phyloP scores from a whole-genome alignment of 2,329 filamentous ascomycete genomes.

The Thielaviopsis ethacetica region DNA sequence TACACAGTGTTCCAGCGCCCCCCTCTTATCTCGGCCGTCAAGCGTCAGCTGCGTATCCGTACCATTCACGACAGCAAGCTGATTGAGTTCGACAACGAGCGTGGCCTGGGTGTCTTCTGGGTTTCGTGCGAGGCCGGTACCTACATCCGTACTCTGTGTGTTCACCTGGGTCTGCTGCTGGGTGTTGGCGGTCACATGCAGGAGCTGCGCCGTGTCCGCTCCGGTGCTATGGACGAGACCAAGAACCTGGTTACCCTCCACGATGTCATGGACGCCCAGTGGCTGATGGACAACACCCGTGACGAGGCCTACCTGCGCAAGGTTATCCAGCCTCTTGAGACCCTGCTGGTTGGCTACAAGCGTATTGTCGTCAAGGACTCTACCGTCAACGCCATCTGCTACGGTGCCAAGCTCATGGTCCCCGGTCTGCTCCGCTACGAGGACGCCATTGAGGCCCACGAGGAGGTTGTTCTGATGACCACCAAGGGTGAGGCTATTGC shows the following conservation, averaged over 20 bases:
- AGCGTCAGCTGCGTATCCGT: slow-evolving; percentile 94
- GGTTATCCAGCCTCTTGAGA: slow-evolving; percentile 87
- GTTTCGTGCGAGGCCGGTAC: slow-evolving; percentile 94
- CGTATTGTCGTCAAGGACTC: slow-evolving; percentile 83
- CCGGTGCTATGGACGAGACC: slow-evolving; percentile 86
- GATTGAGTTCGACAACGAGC: slow-evolving; percentile 95
- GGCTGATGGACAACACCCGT: slow-evolving; percentile 85
- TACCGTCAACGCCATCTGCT: slow-evolving; percentile 86
- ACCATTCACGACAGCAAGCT: slow-evolving; percentile 97
- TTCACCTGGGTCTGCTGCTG: slow-evolving; percentile 62
- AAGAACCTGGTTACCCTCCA: slow-evolving; percentile 85
- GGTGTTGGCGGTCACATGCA: slow-evolving; percentile 96
- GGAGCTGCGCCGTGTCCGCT: slow-evolving; percentile 84
- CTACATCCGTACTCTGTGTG: slow-evolving; percentile 95
- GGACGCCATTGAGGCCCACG: slow-evolving; percentile 77
- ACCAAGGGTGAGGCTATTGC: slow-evolving; percentile 98
- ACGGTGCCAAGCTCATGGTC: slow-evolving; percentile 98
- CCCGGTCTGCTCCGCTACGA: slow-evolving; percentile 87
- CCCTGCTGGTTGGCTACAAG: slow-evolving; percentile 84
- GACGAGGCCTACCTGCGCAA: slow-evolving; percentile 84
- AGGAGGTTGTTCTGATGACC: slow-evolving; percentile 95
- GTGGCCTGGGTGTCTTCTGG: slow-evolving; percentile 96
- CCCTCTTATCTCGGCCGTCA: slow-evolving; percentile 93
- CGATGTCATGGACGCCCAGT: slow-evolving; percentile 77
- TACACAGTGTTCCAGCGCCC: slow-evolving; percentile 49